A percentile compares a stretch with the other conserved stretches of the same genome.
Evolutionary conservation across 2,329 filamentous ascomycete species (phyloP).

Genomic region (Cladosporium halotolerans): DNA sequence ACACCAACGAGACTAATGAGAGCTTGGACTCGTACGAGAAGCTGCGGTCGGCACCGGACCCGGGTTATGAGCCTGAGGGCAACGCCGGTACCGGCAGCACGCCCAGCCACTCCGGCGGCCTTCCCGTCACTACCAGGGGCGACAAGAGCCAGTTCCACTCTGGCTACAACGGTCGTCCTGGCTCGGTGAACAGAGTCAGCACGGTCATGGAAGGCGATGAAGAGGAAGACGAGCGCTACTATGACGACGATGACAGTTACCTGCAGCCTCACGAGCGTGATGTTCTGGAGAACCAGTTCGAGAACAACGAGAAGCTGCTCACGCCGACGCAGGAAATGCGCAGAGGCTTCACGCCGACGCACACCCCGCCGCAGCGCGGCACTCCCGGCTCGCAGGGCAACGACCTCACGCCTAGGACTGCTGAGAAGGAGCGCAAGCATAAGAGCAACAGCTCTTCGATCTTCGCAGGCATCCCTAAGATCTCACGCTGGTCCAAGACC

Average conservation of each 20-base stretch:
- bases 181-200: slow-evolving; percentile 75
- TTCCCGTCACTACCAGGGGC: slow-evolving; percentile 33
- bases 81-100: slow-evolving; percentile 69
- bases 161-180: slow-evolving; percentile 46
- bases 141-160: slow-evolving; percentile 39
- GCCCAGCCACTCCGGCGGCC: slow-evolving; percentile 68
- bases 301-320: slow-evolving; percentile 54
- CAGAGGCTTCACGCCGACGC: slow-evolving; percentile 29
- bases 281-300: slow-evolving; percentile 49
- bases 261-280: slow-evolving; percentile 45
- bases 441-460: slow-evolving; percentile 76
- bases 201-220: slow-evolving; percentile 82
- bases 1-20: slow-evolving; percentile 20
- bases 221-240: slow-evolving; percentile 49
- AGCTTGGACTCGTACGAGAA: slow-evolving; percentile 66
- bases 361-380: slow-evolving; percentile 51
- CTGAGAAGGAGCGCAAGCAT: slow-evolving; percentile 71
- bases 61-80: slow-evolving; percentile 78
- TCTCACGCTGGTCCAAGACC: slow-evolving; percentile 95
- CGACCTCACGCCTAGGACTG: slow-evolving; percentile 70
- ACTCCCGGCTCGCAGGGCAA: slow-evolving; percentile 52
- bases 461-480: slow-evolving; percentile 65
- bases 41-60: slow-evolving; percentile 61
- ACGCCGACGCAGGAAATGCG: slow-evolving; percentile 54
- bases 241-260: slow-evolving; percentile 13